Evolutionary conservation across 192 early-diverging fungal species (phyloP).

Genomic region (Obelidium mucronatum): DNA sequence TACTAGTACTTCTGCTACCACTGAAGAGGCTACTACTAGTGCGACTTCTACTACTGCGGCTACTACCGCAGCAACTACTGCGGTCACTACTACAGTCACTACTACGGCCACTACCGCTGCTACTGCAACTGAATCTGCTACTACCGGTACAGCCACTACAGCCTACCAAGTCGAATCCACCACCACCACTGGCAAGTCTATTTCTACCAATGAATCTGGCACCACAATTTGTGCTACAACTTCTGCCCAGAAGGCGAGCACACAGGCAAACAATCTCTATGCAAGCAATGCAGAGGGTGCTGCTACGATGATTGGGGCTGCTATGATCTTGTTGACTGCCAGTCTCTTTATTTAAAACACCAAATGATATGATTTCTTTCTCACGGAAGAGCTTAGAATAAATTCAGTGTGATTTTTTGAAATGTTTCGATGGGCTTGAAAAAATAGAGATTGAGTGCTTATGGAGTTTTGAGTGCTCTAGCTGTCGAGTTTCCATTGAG

Average conservation of each 20-base stretch:
- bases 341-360: not conserved
- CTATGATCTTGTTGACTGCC: not conserved
- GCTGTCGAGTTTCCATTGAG: no score
- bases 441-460: no score
- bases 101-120: not conserved
- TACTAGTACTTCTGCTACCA: no score
- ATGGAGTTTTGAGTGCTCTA: no score
- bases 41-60: no score
- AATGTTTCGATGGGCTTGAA: no score
- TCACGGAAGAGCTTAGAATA: no score
- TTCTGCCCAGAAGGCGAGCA: no score
- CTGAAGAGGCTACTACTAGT: no score
- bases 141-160: not conserved
- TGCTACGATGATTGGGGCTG: not conserved
- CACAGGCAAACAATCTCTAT: no score
- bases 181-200: not conserved
- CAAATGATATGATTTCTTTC: no score
- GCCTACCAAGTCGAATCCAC: not conserved
- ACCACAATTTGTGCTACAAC: not conserved
- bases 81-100: not conserved
- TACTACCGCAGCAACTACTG: not conserved
- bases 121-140: not conserved
- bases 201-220: not conserved
- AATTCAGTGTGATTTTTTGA: no score
- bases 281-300: not conserved